Evolutionary conservation across 2,329 filamentous ascomycete species (phyloP), one percentile per base, ranked within the genome.

Genomic region (Aureobasidium sp.): DNA sequence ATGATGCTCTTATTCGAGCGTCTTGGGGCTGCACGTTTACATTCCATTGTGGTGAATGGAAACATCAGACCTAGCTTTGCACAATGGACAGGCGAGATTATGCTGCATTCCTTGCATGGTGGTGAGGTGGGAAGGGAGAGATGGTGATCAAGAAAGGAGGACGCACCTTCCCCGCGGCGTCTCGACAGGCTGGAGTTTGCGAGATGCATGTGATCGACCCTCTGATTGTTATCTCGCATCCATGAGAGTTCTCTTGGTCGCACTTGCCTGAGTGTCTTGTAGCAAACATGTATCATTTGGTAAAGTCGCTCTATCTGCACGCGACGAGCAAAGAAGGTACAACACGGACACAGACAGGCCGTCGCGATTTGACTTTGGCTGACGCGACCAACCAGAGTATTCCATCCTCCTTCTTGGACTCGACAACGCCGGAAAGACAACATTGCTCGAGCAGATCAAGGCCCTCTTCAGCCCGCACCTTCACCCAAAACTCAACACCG

Each of bases 361-460:
- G 57, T 51, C 40, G 47, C 29, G 8, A 29, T 35, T 17, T 21
- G 21, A 50, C 40, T 57, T 23, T 38, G 21, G 59, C 59, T 33
- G 42, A 47, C 55, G 25, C 57, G 55, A 43, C 55, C 62, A 50
- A 23, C 23, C 61, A 94, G 93, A 97, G 79, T 97, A 96, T 80
- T 96, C 93, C 23, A 90, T 96, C 70, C 90, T 97, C 71, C 87
- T 97, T 67, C 89, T 97, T 69, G 94, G 94, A 64, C 89, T 97
- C 71, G 94, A 97, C 80, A 97, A 97, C 73, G 94, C 94, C 63
- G 94, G 94, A 74, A 97, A 97, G 80, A 97, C 94, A 42, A 97
- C 94, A 27, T 92, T 97, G 71, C 91, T 96, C 75, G 90, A 95
- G 72, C 92, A 96, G 74, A 90, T 97, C 74, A 96, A 96, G 77